Conservation (phyloP, 257 asterid species). For the Penstemon barbatus region DNA sequence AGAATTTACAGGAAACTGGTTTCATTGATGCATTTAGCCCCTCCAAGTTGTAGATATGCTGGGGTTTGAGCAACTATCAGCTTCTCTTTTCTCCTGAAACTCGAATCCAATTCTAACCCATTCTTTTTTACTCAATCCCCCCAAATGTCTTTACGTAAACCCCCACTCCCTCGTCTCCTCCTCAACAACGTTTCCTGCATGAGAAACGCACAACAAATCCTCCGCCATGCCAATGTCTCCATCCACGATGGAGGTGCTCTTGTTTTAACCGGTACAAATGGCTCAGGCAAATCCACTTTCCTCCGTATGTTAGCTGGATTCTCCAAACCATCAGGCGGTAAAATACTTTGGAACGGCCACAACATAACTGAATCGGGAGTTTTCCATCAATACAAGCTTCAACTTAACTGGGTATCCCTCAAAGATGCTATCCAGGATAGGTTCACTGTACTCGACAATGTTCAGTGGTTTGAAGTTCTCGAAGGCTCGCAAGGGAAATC, state of each 20-base stretch:
- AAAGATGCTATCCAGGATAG: constrained; percentile 70
- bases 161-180: constrained; percentile 73
- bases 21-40: constrained; percentile 3
- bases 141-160: constrained; percentile 54
- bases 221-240: constrained; percentile 75
- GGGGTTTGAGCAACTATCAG: background rate
- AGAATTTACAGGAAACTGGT: constrained; percentile 13
- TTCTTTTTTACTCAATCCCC: background rate
- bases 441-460: constrained; percentile 75
- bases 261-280: constrained; percentile 71
- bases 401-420: constrained; percentile 77
- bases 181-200: constrained; percentile 79
- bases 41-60: constrained; percentile 2
- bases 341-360: constrained; percentile 85
- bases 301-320: constrained; percentile 87
- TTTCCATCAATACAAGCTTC: constrained; percentile 83
- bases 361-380: constrained; percentile 43
- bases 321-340: constrained; percentile 81
- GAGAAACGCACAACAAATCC: constrained; percentile 90
- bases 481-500: constrained; percentile 83
- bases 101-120: background rate
- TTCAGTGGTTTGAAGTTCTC: constrained; percentile 80
- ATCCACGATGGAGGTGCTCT: constrained; percentile 80
- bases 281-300: constrained; percentile 81
- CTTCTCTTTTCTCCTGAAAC: background rate